These are phyloP conservation scores for Aristolochia californica DNA, from an alignment of 164 flowering plant species.

Conservation along the genomic window DNA sequence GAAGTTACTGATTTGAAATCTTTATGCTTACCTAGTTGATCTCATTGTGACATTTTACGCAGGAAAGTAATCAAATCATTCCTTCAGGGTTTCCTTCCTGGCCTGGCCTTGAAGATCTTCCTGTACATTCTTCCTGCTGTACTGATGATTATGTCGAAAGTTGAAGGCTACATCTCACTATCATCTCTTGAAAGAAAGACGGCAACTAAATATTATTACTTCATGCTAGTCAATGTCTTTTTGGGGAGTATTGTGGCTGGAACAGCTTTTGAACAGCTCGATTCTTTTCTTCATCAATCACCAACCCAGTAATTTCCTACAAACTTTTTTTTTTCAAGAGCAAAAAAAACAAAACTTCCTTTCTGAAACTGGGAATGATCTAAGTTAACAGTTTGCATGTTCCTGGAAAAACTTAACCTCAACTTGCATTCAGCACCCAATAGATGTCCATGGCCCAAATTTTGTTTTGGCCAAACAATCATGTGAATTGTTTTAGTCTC, in stretches of 20 bases:
- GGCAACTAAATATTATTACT: slow-evolving; percentile 84
- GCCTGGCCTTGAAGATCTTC: slow-evolving; percentile 82
- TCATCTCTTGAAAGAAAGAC: slow-evolving; percentile 73
- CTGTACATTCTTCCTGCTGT: slow-evolving; percentile 71
- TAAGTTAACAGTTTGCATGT: not conserved
- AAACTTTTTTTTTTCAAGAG: slow-evolving; percentile 1
- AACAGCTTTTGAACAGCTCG: slow-evolving; percentile 89
- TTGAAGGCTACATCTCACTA: slow-evolving; percentile 71
- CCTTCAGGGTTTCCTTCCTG: slow-evolving; percentile 98
- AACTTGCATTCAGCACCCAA: not conserved
- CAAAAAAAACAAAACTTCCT: too few species aligned
- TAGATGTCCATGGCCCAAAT: too few species aligned
- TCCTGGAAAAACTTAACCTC: not conserved
- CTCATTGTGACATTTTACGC: slow-evolving; percentile 11
- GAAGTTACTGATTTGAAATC: not conserved
- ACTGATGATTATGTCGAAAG: slow-evolving; percentile 83
- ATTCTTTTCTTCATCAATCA: slow-evolving; percentile 81
- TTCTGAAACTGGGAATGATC: not conserved
- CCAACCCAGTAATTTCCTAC: slow-evolving; percentile 67
- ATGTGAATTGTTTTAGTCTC: too few species aligned
- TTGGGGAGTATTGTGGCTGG: slow-evolving; percentile 91
- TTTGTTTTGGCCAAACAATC: too few species aligned
- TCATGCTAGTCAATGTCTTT: slow-evolving; percentile 93
- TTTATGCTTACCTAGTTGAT: not conserved
- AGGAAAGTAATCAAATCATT: slow-evolving; percentile 85